Percentiles rank a stretch among this genome's conserved stretches.
phyloP scores from a whole-genome alignment of 1,284 basidiomycete genomes.

The Boletus smithii region DNA sequence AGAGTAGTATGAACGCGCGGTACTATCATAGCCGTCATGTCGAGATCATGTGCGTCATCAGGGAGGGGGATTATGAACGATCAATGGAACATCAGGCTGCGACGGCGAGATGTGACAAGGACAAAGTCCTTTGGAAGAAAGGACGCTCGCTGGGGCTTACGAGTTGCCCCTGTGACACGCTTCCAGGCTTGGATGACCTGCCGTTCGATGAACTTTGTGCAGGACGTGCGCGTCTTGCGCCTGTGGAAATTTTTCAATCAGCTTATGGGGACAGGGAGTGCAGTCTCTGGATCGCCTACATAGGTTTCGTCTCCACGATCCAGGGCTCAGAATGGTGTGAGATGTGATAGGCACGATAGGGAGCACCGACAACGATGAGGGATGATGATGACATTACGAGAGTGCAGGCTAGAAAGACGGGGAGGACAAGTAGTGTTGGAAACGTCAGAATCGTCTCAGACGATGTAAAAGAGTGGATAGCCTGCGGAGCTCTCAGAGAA shows the following conservation, averaged over 20 bases:
- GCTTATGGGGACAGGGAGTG: not conserved
- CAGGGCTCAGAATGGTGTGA: slow-evolving; percentile 24
- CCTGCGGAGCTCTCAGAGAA: slow-evolving; percentile 24
- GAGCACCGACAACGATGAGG: slow-evolving; percentile 3
- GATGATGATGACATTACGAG: slow-evolving; percentile 13
- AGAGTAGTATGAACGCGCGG: no score
- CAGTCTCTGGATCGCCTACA: slow-evolving; percentile 16
- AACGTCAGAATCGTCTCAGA: slow-evolving; percentile 24
- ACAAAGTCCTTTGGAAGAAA: slow-evolving; percentile 58
- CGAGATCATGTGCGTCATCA: slow-evolving; percentile 11
- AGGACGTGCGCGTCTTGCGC: slow-evolving; percentile 32
- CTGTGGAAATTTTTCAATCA: slow-evolving; percentile 13
- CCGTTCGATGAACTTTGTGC: slow-evolving; percentile 52
- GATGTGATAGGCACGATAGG: slow-evolving; percentile 15
- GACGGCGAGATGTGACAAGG: slow-evolving; percentile 52
- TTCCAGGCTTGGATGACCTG: slow-evolving; percentile 61
- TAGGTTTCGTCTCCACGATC: slow-evolving; percentile 25
- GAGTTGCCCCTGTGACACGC: slow-evolving; percentile 50
- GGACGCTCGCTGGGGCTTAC: slow-evolving; percentile 50
- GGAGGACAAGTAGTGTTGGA: not conserved
- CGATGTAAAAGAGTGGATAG: slow-evolving; percentile 28
- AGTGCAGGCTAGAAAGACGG: not conserved
- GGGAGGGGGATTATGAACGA: not conserved
- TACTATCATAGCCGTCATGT: no score
- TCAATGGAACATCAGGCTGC: slow-evolving; percentile 41